Conservation (phyloP, 2,329 filamentous ascomycete genomes). For the Aspergillus carbonarius region DNA sequence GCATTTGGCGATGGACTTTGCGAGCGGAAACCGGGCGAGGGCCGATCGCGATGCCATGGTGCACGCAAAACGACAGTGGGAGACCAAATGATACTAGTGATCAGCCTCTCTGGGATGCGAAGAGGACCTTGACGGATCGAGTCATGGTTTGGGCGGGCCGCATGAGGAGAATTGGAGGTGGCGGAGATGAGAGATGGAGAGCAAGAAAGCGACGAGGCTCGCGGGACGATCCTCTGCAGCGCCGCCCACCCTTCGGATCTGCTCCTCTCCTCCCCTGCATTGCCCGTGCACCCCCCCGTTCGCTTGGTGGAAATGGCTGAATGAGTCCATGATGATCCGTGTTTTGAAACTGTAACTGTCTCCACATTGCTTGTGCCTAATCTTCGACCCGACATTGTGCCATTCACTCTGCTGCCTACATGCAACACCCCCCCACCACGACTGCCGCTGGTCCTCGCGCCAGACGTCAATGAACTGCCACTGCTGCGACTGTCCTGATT, state of each 20-base stretch:
- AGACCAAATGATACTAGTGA: not conserved
- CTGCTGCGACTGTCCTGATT: not conserved
- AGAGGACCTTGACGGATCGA: not conserved
- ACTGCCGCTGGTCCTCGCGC: slow-evolving; percentile 16
- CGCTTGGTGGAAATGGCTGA: not conserved
- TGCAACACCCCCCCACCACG: slow-evolving; percentile 20
- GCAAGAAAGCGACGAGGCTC: not conserved
- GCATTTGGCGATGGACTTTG: slow-evolving; percentile 14
- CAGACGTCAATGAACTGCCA: slow-evolving; percentile 16
- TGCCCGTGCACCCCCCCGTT: not conserved
- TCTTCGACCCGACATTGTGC: not conserved
- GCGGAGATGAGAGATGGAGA: not conserved
- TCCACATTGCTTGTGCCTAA: not conserved
- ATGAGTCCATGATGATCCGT: not conserved
- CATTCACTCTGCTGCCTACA: slow-evolving; percentile 18
- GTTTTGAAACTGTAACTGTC: not conserved
- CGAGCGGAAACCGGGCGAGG: slow-evolving; percentile 23
- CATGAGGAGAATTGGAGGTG: not conserved
- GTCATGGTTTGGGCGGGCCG: not conserved
- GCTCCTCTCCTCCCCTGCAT: not conserved
- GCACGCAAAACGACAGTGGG: not conserved
- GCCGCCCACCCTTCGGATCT: not conserved
- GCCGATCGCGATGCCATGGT: slow-evolving; percentile 22
- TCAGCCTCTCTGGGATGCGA: not conserved
- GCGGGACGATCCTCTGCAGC: not conserved